These are phyloP conservation scores for Kluyveromyces aestuarii DNA, from an alignment of 805 yeast species.

Conservation along the genomic window DNA sequence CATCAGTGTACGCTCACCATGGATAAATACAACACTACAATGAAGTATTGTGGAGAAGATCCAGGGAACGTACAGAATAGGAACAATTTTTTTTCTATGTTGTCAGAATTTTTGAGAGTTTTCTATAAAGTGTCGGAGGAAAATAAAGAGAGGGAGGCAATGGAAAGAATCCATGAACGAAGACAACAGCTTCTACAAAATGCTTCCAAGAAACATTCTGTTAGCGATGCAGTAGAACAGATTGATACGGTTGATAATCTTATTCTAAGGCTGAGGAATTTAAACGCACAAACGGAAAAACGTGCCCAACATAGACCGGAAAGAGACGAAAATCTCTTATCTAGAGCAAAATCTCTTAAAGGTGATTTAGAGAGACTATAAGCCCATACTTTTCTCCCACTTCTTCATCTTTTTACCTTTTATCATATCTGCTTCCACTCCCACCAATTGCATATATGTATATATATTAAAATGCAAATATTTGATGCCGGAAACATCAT, in stretches of 20 bases:
- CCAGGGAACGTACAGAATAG: slow-evolving; percentile 42
- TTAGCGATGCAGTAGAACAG: slow-evolving; percentile 4
- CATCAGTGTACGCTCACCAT: slow-evolving; percentile 44
- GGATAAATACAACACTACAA: slow-evolving; percentile 44
- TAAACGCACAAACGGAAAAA: slow-evolving; percentile 13
- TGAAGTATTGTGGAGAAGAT: slow-evolving; percentile 69
- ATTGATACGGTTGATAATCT: slow-evolving; percentile 20
- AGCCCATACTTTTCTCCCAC: background rate
- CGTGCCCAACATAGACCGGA: slow-evolving; percentile 1
- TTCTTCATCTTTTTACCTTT: no score
- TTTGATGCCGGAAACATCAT: no score
- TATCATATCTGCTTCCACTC: no score
- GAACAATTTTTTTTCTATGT: slow-evolving; percentile 53
- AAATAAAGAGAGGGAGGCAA: slow-evolving; percentile 60
- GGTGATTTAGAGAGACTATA: background rate
- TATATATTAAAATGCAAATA: no score
- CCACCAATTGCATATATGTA: no score
- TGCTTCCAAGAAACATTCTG: slow-evolving; percentile 3
- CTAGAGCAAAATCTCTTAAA: background rate
- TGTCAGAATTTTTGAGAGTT: slow-evolving; percentile 49
- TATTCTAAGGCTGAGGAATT: slow-evolving; percentile 20
- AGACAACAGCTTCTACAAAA: slow-evolving; percentile 42
- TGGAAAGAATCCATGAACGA: slow-evolving; percentile 52
- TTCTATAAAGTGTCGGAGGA: slow-evolving; percentile 59
- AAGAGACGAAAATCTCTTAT: slow-evolving; percentile 1